Conservation (phyloP, 169 alveolate genomes). For the Neospora caninum region DNA sequence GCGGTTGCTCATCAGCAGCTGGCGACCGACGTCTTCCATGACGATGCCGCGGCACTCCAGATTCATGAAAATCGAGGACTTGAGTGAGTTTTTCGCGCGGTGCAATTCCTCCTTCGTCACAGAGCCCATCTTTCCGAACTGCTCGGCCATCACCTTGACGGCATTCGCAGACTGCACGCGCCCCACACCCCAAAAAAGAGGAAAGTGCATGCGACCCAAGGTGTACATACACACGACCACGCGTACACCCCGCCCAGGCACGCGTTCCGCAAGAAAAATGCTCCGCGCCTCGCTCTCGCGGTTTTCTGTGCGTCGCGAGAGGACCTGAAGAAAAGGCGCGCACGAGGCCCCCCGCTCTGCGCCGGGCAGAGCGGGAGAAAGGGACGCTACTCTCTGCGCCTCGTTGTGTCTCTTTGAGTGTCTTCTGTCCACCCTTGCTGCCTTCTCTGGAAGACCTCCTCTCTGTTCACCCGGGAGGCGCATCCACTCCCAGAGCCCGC, state of each 20-base stretch:
- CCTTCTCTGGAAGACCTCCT: too few species aligned
- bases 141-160: slow-evolving; percentile 40
- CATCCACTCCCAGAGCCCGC: too few species aligned
- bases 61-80: slow-evolving; percentile 59
- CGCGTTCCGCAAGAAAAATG: too few species aligned
- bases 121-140: slow-evolving; percentile 35
- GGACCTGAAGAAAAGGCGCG: too few species aligned
- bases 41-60: slow-evolving; percentile 58
- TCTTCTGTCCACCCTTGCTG: too few species aligned
- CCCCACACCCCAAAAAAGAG: background rate
- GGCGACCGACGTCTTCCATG: slow-evolving; percentile 69
- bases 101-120: slow-evolving; percentile 49
- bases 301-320: too few species aligned
- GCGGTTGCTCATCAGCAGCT: slow-evolving; percentile 67
- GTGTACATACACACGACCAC: background rate
- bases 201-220: background rate
- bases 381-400: too few species aligned
- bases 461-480: too few species aligned
- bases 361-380: too few species aligned
- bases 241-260: background rate
- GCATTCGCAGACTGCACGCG: slow-evolving; percentile 25
- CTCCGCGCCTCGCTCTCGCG: too few species aligned
- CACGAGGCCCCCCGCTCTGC: too few species aligned
- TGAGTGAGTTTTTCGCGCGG: slow-evolving; percentile 64
- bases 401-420: too few species aligned